Base-by-base conservation (phyloP, 129 eudicot genomes). In the Tagetes patula region DNA sequence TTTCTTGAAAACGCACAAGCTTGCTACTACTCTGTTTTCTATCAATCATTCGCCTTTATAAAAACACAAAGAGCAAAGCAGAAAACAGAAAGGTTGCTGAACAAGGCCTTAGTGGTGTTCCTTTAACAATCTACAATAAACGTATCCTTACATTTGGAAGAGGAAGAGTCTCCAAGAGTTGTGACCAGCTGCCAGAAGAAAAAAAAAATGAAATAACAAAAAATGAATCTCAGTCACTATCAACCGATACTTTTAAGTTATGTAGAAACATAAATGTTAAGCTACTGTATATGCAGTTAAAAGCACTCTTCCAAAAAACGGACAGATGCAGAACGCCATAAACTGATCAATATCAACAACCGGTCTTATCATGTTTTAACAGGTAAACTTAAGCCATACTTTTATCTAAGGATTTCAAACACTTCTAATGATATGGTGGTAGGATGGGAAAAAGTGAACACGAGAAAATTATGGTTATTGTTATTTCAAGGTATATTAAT, bases 111-210 rank as follows among this genome's bases (percentile, higher is more conserved):
- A 75, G 54, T 67, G 60, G 20, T 55, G 46, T 11, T 47, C 49
- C 2, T 64, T 41, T n/a, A 6, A 43, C 46, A 59, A 80, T 63
- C 38, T 43, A 50, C 12, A 60, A 47, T 47, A 48, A 43, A 54
- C 6, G 0, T 40, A 30, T 70, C 54, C 87, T 87, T 79, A 87
- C 93, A 82, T 87, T 87, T 73, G 91, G 96, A 74, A 92, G 93
- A 70, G 96, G 94, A 72, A 92, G 91, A 48, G 94, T 89, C 85
- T 92, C 97, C 91, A 92, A 85, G 78, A 88, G 87, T 73, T 81
- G 88, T 59, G 97, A 84, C 95, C 95, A 91, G 85, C 97, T 88
- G 89, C 81, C 65, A 84, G 42, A 74, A 38, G 64, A 77, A 64
- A 60, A 63, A 12, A 42, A 3, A 45, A 36, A 76, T 10, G 37